Evolutionary conservation across 2,329 filamentous ascomycete species (phyloP).

Genomic region (Biscogniauxia marginata): DNA sequence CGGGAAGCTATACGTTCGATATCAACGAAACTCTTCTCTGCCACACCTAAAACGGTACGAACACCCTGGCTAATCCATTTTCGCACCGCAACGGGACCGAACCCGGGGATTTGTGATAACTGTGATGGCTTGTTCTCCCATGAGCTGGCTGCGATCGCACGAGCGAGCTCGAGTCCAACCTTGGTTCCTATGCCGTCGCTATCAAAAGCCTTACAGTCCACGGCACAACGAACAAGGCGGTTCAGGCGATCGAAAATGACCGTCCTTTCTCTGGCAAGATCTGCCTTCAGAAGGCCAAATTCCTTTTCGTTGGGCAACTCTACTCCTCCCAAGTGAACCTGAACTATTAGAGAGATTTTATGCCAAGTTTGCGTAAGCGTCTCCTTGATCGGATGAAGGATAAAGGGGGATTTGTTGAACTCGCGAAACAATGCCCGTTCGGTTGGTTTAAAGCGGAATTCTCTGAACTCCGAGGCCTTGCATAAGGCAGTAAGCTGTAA

Average conservation of each 20-base stretch:
- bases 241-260: slow-evolving; percentile 67
- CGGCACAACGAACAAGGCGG: slow-evolving; percentile 70
- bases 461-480: slow-evolving; percentile 69
- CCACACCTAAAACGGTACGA: slow-evolving; percentile 68
- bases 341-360: slow-evolving; percentile 77
- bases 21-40: slow-evolving; percentile 61
- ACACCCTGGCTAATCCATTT: slow-evolving; percentile 73
- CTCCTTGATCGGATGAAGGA: slow-evolving; percentile 70
- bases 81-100: slow-evolving; percentile 73
- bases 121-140: slow-evolving; percentile 85
- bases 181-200: slow-evolving; percentile 65
- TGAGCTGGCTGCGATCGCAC: slow-evolving; percentile 69
- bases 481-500: slow-evolving; percentile 63
- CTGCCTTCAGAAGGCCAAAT: slow-evolving; percentile 50
- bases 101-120: slow-evolving; percentile 76
- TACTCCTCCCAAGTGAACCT: slow-evolving; percentile 67
- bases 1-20: slow-evolving; percentile 77
- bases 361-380: slow-evolving; percentile 65
- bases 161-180: slow-evolving; percentile 72
- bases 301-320: slow-evolving; percentile 62
- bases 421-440: slow-evolving; percentile 71
- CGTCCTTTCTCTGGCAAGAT: slow-evolving; percentile 59
- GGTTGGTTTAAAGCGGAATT: slow-evolving; percentile 66
- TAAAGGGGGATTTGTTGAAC: slow-evolving; percentile 66
- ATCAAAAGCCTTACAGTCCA: slow-evolving; percentile 65